These are phyloP conservation scores for Fusarium luffae DNA, from an alignment of 2,329 filamentous ascomycete species.

Conservation along the genomic window DNA sequence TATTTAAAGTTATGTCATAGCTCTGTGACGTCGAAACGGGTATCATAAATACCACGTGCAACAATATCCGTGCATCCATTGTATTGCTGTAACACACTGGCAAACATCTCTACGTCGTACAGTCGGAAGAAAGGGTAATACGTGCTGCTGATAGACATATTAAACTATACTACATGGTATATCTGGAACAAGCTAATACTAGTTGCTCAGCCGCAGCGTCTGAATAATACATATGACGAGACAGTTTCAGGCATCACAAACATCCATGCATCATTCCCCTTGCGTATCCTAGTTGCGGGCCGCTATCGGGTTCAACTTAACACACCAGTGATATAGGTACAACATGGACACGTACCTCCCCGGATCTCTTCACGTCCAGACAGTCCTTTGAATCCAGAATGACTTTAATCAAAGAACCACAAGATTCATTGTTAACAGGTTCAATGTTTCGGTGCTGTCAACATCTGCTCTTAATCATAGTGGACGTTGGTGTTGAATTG, in stretches of 20 bases:
- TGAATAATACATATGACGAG: neutral
- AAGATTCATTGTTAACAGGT: too few species aligned
- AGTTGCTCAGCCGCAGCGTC: neutral
- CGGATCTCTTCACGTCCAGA: neutral
- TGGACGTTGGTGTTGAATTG: neutral
- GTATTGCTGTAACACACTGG: conserved; percentile 2
- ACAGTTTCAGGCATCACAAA: neutral
- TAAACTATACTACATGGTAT: neutral
- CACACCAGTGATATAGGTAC: neutral
- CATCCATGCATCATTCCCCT: neutral
- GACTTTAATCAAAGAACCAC: too few species aligned
- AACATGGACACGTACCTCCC: neutral
- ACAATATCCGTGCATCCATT: neutral
- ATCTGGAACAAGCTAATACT: neutral
- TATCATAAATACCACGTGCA: neutral
- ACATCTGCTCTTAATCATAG: neutral
- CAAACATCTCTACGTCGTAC: conserved; percentile 1
- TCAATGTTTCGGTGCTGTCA: too few species aligned
- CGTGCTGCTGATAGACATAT: neutral
- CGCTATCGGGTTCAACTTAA: neutral
- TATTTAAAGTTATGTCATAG: conserved; percentile 1
- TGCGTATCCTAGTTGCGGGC: neutral
- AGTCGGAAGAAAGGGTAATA: neutral
- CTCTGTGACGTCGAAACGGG: neutral
- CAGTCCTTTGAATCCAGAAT: neutral